phyloP scores from a whole-genome alignment of 2,329 filamentous ascomycete species.

The Colletotrichum euphorbiae region DNA sequence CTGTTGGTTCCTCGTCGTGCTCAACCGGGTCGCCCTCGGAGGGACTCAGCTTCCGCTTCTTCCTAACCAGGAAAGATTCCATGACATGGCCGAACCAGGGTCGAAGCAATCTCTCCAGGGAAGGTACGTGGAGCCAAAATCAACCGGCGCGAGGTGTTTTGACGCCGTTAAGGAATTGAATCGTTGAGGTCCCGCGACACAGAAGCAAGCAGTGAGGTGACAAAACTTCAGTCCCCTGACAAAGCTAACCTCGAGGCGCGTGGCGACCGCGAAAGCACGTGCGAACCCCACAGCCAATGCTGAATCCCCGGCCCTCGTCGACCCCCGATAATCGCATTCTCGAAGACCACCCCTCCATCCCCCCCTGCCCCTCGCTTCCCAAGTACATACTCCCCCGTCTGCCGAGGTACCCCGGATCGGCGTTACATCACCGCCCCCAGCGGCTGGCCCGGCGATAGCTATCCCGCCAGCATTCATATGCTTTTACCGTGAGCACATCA shows the following conservation, averaged over 20 bases:
- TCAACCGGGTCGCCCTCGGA: slow-evolving; percentile 33
- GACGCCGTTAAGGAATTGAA: background rate
- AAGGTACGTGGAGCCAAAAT: background rate
- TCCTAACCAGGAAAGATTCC: slow-evolving; percentile 67
- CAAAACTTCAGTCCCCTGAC: background rate
- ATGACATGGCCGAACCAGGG: slow-evolving; percentile 51
- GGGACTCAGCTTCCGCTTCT: slow-evolving; percentile 61
- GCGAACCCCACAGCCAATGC: background rate
- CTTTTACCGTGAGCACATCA: slow-evolving; percentile 8
- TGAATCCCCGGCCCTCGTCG: background rate
- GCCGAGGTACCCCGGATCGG: slow-evolving; percentile 40
- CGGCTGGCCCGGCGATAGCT: slow-evolving; percentile 28
- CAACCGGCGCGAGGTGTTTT: background rate
- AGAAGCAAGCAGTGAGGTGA: background rate
- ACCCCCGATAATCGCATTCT: slow-evolving; percentile 32
- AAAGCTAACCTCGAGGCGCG: slow-evolving; percentile 22
- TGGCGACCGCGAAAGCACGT: slow-evolving; percentile 28
- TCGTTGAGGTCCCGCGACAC: too few relatives aligned
- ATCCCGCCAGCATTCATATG: slow-evolving; percentile 34
- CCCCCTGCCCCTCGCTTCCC: background rate
- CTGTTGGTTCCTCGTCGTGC: slow-evolving; percentile 80
- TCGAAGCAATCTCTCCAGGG: background rate
- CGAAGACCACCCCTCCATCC: slow-evolving; percentile 20
- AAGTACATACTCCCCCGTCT: slow-evolving; percentile 16
- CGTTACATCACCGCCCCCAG: slow-evolving; percentile 29